Evolutionary conservation across 495 filamentous ascomycete genomes (phyloP).

Genomic region (Trichoderma parareesei): DNA sequence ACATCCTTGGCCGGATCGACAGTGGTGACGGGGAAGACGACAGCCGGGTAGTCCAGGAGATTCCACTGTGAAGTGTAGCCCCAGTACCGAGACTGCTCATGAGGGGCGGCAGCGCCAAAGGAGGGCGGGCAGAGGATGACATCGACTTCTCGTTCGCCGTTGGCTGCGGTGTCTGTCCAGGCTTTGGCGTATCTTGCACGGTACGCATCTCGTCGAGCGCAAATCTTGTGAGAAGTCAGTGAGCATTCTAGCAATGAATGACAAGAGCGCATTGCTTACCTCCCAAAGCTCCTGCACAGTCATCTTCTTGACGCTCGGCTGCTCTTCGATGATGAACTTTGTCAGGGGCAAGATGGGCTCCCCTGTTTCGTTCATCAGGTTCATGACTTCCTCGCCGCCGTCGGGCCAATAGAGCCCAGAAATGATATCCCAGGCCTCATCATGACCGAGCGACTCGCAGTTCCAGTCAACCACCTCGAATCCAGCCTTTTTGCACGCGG

Average conservation of each 20-base stretch:
- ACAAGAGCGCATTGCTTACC: constrained; percentile 7
- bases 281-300: constrained; percentile 20
- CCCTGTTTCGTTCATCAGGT: constrained; percentile 38
- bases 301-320: constrained; percentile 33
- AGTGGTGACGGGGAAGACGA: constrained; percentile 43
- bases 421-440: constrained; percentile 46
- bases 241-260: background rate
- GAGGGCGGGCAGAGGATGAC: constrained; percentile 54
- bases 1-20: constrained; percentile 31
- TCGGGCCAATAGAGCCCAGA: constrained; percentile 53
- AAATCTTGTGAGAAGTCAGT: constrained; percentile 4
- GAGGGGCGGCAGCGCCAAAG: constrained; percentile 37
- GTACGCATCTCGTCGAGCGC: constrained; percentile 35
- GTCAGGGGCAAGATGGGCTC: constrained; percentile 52
- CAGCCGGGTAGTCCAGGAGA: constrained; percentile 50
- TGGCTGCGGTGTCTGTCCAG: constrained; percentile 14
- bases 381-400: constrained; percentile 37
- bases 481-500: constrained; percentile 33
- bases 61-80: constrained; percentile 60
- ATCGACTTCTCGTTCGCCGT: constrained; percentile 35
- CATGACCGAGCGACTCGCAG: constrained; percentile 43
- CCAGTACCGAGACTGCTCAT: constrained; percentile 37
- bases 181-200: constrained; percentile 19
- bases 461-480: constrained; percentile 56
- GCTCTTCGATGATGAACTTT: constrained; percentile 48